These are phyloP conservation scores for Wickerhamomyces queroliae DNA, from an alignment of 805 yeast genomes.

Conservation along the genomic window DNA sequence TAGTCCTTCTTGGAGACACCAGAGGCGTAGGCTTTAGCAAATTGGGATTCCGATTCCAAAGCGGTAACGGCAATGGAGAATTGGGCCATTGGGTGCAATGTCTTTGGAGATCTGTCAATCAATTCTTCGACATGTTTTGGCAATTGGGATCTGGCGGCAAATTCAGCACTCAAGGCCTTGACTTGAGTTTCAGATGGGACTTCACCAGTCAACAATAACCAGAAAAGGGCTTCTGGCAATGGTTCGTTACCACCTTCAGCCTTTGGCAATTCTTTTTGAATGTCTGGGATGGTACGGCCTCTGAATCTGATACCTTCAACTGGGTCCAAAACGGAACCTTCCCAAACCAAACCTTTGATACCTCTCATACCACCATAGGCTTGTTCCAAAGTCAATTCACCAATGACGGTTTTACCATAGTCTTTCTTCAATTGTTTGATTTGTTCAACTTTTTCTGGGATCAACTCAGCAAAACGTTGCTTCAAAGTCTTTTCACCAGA, in stretches of 20 bases:
- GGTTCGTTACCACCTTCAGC: constrained; percentile 61
- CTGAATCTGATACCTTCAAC: constrained; percentile 84
- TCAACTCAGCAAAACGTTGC: constrained; percentile 87
- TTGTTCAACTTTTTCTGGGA: constrained; percentile 90
- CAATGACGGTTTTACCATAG: constrained; percentile 71
- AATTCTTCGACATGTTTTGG: constrained; percentile 75
- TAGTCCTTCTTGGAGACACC: constrained; percentile 80
- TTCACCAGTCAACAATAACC: constrained; percentile 81
- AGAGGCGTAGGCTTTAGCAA: constrained; percentile 78
- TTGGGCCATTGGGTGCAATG: constrained; percentile 88
- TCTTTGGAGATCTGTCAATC: constrained; percentile 67
- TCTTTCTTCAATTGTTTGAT: constrained; percentile 81
- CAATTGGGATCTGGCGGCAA: constrained; percentile 70
- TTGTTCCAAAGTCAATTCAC: constrained; percentile 71
- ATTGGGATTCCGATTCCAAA: constrained; percentile 75
- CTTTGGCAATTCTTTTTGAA: constrained; percentile 69
- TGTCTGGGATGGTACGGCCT: constrained; percentile 77
- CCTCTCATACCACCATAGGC: constrained; percentile 94
- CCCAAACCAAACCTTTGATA: constrained; percentile 82
- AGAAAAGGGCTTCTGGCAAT: constrained; percentile 76
- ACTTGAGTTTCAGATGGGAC: constrained; percentile 70
- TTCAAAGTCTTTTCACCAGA: constrained; percentile 61
- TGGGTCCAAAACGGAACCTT: constrained; percentile 81
- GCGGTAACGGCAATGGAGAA: constrained; percentile 80
- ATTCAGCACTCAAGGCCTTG: constrained; percentile 64